These are phyloP conservation scores for Malania oleifera DNA, from an alignment of 164 flowering plant genomes.

Conservation along the genomic window DNA sequence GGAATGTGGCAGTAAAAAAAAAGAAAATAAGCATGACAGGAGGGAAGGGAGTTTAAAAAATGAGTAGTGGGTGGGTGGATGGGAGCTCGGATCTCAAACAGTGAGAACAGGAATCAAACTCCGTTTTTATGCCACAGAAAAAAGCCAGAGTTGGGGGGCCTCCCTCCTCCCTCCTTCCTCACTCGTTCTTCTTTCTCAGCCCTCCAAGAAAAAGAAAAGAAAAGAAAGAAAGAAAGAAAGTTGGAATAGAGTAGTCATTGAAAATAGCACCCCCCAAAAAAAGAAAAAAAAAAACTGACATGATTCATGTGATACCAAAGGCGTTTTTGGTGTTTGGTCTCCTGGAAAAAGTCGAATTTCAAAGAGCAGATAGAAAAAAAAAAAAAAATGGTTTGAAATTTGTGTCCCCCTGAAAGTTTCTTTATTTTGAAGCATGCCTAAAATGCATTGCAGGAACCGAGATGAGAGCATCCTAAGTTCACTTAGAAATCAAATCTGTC, in stretches of 20 bases:
- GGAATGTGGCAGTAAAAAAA: slow-evolving; percentile 6
- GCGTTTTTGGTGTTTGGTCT: not conserved
- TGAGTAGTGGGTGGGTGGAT: not conserved
- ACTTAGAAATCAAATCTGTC: not conserved
- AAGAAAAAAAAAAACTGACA: slow-evolving; percentile 25
- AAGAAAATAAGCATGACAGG: no score
- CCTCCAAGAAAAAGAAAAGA: not conserved
- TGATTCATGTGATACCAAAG: slow-evolving; percentile 15
- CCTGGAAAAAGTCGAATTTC: slow-evolving; percentile 10
- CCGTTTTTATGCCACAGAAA: slow-evolving; percentile 1
- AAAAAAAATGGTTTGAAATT: slow-evolving; percentile 23
- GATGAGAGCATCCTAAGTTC: slow-evolving; percentile 25
- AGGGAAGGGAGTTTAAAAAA: no score
- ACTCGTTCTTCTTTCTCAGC: slow-evolving; percentile 6
- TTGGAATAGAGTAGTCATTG: slow-evolving; percentile 10
- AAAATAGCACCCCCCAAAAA: slow-evolving; percentile 15
- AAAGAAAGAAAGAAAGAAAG: no score
- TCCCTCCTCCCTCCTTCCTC: no score
- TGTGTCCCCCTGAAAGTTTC: slow-evolving; percentile 28
- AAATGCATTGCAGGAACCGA: slow-evolving; percentile 14
- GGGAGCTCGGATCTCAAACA: no score
- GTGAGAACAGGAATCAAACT: no score
- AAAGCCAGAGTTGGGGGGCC: slow-evolving; percentile 6
- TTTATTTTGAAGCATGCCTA: slow-evolving; percentile 13
- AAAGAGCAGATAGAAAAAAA: slow-evolving; percentile 8